phyloP scores from a whole-genome alignment of 495 filamentous ascomycete genomes.

The Trichoderma virens region DNA sequence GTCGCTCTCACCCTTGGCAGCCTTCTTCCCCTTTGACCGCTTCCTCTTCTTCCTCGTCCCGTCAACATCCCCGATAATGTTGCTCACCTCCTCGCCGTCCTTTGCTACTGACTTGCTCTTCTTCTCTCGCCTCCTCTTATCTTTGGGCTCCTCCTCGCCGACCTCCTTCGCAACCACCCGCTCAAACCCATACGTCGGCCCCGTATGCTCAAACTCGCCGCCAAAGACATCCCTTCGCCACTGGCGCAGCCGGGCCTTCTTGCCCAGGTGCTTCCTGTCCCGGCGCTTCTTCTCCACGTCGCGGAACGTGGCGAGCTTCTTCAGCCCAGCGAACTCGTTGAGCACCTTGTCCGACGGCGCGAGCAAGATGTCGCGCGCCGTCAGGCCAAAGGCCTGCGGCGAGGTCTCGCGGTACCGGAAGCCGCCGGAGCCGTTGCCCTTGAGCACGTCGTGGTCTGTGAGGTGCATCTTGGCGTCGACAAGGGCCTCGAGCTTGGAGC shows the following conservation, averaged over 20 bases:
- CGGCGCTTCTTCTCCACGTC: conserved; percentile 79
- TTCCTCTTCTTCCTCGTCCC: conserved; percentile 40
- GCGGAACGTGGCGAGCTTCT: conserved; percentile 86
- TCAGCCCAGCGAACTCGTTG: conserved; percentile 85
- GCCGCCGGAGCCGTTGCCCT: conserved; percentile 20
- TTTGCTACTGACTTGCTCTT: conserved; percentile 12
- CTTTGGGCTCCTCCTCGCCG: conserved; percentile 10
- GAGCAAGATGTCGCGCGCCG: conserved; percentile 82
- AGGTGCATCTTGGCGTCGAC: conserved; percentile 76
- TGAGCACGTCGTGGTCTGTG: conserved; percentile 50
- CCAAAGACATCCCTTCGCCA: conserved; percentile 95
- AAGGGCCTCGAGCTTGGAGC: conserved; percentile 75
- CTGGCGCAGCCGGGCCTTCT: conserved; percentile 81
- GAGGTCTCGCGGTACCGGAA: conserved; percentile 96
- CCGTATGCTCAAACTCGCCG: conserved; percentile 41
- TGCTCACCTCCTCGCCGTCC: conserved; percentile 19
- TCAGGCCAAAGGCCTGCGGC: conserved; percentile 80
- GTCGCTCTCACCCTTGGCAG: background rate
- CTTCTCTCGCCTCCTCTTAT: conserved; percentile 5
- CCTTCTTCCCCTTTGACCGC: conserved; percentile 33
- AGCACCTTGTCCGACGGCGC: conserved; percentile 73
- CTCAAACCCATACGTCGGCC: conserved; percentile 41
- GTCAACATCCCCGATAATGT: conserved; percentile 13
- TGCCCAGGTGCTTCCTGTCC: conserved; percentile 79
- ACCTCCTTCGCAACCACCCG: conserved; percentile 17